Percentiles rank a stretch among this genome's conserved stretches.
phyloP scores from a whole-genome alignment of 1,139 yeast species.

The Zygosaccharomyces sapae region DNA sequence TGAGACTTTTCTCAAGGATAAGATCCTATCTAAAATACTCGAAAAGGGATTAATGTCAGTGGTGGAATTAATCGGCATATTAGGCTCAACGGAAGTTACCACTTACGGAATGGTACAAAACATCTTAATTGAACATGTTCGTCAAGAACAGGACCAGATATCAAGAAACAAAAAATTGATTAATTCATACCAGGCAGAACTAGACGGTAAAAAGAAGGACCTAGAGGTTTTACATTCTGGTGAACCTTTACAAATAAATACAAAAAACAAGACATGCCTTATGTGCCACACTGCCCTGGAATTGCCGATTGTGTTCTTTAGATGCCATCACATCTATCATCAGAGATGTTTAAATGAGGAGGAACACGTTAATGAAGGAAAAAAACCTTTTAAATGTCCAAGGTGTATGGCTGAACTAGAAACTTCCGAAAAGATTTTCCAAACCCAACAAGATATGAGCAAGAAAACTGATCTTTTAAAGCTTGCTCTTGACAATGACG shows the following conservation, averaged over 20 bases:
- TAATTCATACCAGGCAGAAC: conserved; percentile 65
- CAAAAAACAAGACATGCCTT: conserved; percentile 69
- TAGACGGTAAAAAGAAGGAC: conserved; percentile 50
- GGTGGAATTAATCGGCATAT: conserved; percentile 65
- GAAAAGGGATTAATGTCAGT: conserved; percentile 60
- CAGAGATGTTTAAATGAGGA: conserved; percentile 67
- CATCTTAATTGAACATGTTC: conserved; percentile 60
- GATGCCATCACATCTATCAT: conserved; percentile 85
- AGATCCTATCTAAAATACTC: conserved; percentile 52
- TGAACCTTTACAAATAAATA: conserved; percentile 49
- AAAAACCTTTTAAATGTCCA: conserved; percentile 52
- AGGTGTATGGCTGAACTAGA: conserved; percentile 66
- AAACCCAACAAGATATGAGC: conserved; percentile 57
- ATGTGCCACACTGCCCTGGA: conserved; percentile 68
- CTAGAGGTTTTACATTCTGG: conserved; percentile 46
- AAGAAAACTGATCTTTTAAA: conserved; percentile 63
- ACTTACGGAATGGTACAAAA: conserved; percentile 73
- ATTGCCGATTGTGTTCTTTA: conserved; percentile 77
- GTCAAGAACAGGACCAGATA: conserved; percentile 61
- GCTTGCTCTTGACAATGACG: conserved; percentile 52
- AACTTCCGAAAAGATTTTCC: conserved; percentile 54
- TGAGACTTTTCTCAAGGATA: conserved; percentile 43
- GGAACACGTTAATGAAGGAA: conserved; percentile 15
- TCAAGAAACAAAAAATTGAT: conserved; percentile 63
- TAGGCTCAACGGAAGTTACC: conserved; percentile 61